Base-by-base conservation (phyloP, 495 filamentous ascomycete species). In the Penicillium coprophilum region DNA sequence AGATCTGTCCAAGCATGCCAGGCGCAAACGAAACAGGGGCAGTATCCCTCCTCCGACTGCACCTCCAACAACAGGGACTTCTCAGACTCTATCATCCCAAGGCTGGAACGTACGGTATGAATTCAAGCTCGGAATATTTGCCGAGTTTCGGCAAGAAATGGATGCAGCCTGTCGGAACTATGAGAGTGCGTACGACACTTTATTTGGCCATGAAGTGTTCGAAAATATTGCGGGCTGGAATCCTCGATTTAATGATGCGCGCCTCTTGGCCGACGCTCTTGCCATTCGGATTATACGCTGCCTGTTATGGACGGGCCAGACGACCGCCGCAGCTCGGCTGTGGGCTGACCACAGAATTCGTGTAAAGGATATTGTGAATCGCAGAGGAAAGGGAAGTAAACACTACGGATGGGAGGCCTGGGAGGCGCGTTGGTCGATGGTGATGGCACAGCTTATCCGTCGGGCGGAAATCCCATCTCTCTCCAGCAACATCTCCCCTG, bases 81-180 rank as follows among this genome's bases (percentile, higher is more conserved):
- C 89, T 15, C 87, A 90, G 63, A 89, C 87, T 0, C 71, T 96
- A 19, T 89, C 91, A n/a, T 78, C 84, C 11, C 87, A 90, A 52
- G 91, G 88, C 5, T 97, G 92, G 92, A 90, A 87, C 68, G 85
- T 91, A 20, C 87, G 92, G 2, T 96, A 96, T 66, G 92, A 97
- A 63, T 91, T 93, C 74, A 97, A 97, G 64, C 80, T 90, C 27
- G 92, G 89, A 8, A 77, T 95, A 1, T 89, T 96, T 64, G 90
- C 92, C 31, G 91, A 96, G 66, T 96, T 91, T 58, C 83, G 92
- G 12, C 87, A 90, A 65, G 92, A 97, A 64, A 89, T 92, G 82
- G 92, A 96, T 62, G 84, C 81, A 28, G 92, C 92, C 0, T 75
- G 86, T 47, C 82, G 90, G 30, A 91, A 89, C 51, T 96, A 89